Evolutionary conservation across 2,329 filamentous ascomycete genomes (phyloP), one percentile per base, ranked within the genome.

Genomic region (Aspergillus aculeatinus): DNA sequence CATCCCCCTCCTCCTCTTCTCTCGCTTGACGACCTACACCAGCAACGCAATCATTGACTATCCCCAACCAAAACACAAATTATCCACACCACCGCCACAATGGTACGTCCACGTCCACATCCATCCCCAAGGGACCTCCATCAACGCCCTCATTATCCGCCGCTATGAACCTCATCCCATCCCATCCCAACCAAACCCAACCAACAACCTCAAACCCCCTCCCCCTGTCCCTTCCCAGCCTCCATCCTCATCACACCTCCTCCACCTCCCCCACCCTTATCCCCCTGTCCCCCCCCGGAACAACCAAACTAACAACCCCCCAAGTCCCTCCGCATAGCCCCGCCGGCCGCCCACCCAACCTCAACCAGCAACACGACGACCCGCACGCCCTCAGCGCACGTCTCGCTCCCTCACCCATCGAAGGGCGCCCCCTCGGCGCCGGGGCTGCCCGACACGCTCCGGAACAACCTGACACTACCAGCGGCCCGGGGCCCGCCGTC

Each of bases 381-480:
- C 74, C 77, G 86, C 81, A 60, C 71, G 55, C 58, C 66, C 50
- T 5, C 14, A 19, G 16, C 39, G 14, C 81, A 23, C 23, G 23
- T 81, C 67, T 82, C 86, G 76, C 80, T 83, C 68, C 70, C 69
- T 68, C 70, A 83, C 60, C 77, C 83, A 73, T 84, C 83, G 66
- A 83, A 85, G 69, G 87, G 85, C 58, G 95, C 95, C 4, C 95
- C 95, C 68, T 97, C 94, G 1, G 94, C 92, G 16, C 93, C 93
- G 0, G 94, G 94, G 68, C 83, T 98, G 65, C 93, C 96, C 83
- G 95, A 98, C 82, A 93, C 90, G 19, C 89, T 99, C 69, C 93
- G 95, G 72, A 83, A 88, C 64, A 92, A 93, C 78, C 84, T 96
- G 66, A 87, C 87, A 68, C 87, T 86, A n/a, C 81, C 81, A 53